Conservation (phyloP, 768 basidiomycete species). For the Mycena galericulata region DNA sequence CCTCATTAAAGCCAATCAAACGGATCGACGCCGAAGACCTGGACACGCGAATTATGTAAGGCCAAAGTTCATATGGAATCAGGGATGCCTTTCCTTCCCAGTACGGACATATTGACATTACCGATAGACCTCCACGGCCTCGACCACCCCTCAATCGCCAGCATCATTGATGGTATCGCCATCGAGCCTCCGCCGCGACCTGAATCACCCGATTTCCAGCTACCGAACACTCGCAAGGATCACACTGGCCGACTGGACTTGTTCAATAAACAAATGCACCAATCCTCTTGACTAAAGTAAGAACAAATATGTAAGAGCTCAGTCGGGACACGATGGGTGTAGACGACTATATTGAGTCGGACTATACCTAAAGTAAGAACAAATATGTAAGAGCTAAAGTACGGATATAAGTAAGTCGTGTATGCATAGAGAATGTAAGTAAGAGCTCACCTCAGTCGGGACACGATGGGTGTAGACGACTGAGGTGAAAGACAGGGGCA, state of each 20-base stretch:
- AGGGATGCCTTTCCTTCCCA: constrained; percentile 40
- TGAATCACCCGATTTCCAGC: constrained; percentile 39
- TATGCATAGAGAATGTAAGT: too few species aligned
- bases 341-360: too few species aligned
- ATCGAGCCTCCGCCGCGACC: constrained; percentile 37
- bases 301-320: too few species aligned
- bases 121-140: constrained; percentile 35
- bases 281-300: constrained; percentile 25
- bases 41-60: constrained; percentile 28
- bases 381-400: too few species aligned
- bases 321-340: too few species aligned
- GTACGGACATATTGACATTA: constrained; percentile 11
- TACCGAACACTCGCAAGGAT: constrained; percentile 25
- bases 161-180: constrained; percentile 34
- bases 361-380: too few species aligned
- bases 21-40: constrained; percentile 30
- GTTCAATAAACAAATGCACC: constrained; percentile 15
- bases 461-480: too few species aligned
- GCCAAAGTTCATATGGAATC: constrained; percentile 32
- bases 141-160: constrained; percentile 37
- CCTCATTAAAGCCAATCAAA: constrained; percentile 39
- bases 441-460: too few species aligned
- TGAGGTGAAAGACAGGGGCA: too few species aligned
- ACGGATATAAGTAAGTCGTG: too few species aligned
- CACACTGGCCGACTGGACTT: constrained; percentile 31